Evolutionary conservation across 1,284 basidiomycete species (phyloP).

Genomic region (Cutaneotrichosporon sp.): DNA sequence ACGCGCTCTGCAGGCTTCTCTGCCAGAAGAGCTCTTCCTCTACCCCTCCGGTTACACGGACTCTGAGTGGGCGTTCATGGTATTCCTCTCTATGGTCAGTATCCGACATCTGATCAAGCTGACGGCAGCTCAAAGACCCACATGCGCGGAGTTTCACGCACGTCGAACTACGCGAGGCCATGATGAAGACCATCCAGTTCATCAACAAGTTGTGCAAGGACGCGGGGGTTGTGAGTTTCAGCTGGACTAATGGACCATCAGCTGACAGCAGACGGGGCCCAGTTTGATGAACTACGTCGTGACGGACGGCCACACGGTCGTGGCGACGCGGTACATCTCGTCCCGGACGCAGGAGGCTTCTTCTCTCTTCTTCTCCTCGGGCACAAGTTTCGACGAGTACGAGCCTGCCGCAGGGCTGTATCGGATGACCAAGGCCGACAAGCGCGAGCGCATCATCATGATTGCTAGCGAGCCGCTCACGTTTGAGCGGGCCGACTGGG

Average conservation of each 20-base stretch:
- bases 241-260: not conserved
- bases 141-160: slow-evolving; percentile 54
- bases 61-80: slow-evolving; percentile 91
- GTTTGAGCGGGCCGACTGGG: slow-evolving; percentile 65
- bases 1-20: slow-evolving; percentile 64
- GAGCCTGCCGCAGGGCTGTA: slow-evolving; percentile 72
- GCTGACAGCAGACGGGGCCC: slow-evolving; percentile 55
- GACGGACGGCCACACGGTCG: slow-evolving; percentile 86
- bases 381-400: slow-evolving; percentile 89
- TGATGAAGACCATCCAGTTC: slow-evolving; percentile 75
- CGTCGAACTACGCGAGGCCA: slow-evolving; percentile 58
- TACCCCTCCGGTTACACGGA: slow-evolving; percentile 89
- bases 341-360: slow-evolving; percentile 88
- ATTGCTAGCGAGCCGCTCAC: slow-evolving; percentile 89
- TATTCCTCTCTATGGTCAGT: slow-evolving; percentile 76
- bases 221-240: slow-evolving; percentile 58
- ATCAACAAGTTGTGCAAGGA: slow-evolving; percentile 73
- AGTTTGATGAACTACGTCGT: slow-evolving; percentile 95
- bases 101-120: slow-evolving; percentile 6
- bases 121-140: slow-evolving; percentile 66
- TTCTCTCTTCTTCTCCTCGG: slow-evolving; percentile 91
- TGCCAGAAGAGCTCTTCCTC: slow-evolving; percentile 78
- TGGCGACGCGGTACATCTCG: slow-evolving; percentile 92
- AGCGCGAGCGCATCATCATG: slow-evolving; percentile 81
- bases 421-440: slow-evolving; percentile 92